These are phyloP conservation scores for Kalmanozyma brasiliensis DNA, from an alignment of 1,284 basidiomycete species.

Conservation along the genomic window DNA sequence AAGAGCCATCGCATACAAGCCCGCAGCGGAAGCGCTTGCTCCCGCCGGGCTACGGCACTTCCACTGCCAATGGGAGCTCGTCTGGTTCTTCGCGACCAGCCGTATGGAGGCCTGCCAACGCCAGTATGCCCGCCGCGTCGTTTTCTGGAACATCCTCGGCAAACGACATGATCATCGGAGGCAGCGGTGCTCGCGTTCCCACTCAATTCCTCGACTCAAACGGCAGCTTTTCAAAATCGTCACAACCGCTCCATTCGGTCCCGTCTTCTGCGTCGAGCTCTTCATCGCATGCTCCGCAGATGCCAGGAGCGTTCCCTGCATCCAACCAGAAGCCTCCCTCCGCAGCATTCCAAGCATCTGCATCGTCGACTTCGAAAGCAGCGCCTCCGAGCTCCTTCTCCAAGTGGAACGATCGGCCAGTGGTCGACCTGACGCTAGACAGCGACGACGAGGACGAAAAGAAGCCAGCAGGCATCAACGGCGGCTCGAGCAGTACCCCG, in stretches of 20 bases:
- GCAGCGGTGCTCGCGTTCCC: constrained; percentile 58
- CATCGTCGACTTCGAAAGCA: background rate
- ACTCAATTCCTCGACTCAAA: constrained; percentile 48
- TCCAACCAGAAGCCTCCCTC: background rate
- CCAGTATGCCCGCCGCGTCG: constrained; percentile 1
- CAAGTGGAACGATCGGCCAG: background rate
- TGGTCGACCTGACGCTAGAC: constrained; percentile 44
- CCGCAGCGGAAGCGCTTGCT: constrained; percentile 16
- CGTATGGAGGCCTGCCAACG: constrained; percentile 12
- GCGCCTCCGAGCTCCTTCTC: no score
- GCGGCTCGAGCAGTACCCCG: background rate
- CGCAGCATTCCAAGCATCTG: no score
- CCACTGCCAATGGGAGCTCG: background rate
- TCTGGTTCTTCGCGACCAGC: constrained; percentile 9
- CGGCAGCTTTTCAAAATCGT: constrained; percentile 35
- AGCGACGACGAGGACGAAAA: constrained; percentile 42
- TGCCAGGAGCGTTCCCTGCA: constrained; percentile 15
- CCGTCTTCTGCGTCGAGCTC: background rate
- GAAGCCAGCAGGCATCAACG: constrained; percentile 9
- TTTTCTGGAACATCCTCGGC: background rate
- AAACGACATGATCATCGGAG: constrained; percentile 39
- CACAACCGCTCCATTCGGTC: background rate
- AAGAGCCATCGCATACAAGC: background rate
- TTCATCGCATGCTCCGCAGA: background rate
- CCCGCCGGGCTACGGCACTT: constrained; percentile 22